Conservation (phyloP, 2,329 filamentous ascomycete species). For the Xylaria hypoxylon region DNA sequence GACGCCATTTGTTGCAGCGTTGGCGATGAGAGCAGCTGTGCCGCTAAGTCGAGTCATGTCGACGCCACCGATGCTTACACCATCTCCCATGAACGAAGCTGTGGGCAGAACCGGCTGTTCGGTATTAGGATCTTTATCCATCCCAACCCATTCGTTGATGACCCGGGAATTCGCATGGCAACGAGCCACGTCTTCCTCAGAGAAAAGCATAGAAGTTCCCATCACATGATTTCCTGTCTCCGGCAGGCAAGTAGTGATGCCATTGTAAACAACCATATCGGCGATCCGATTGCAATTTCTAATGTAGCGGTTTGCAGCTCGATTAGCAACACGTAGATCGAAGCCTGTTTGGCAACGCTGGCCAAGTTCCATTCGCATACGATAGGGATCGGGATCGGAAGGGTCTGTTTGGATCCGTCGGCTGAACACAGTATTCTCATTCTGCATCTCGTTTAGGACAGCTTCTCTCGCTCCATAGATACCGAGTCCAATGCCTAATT, state of each 20-base stretch:
- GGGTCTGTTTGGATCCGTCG: constrained; percentile 5
- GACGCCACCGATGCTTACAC: constrained; percentile 25
- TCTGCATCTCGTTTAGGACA: constrained; percentile 38
- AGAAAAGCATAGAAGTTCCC: constrained; percentile 27
- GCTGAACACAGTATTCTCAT: constrained; percentile 30
- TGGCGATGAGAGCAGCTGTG: constrained; percentile 31
- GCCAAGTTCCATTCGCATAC: constrained; percentile 28
- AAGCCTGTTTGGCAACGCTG: constrained; percentile 20
- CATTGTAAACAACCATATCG: constrained; percentile 24
- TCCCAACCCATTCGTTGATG: neutral
- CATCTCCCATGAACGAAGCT: constrained; percentile 19
- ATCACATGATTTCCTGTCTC: constrained; percentile 13
- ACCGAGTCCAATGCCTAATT: constrained; percentile 43
- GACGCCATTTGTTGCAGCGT: neutral
- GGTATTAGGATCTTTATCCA: constrained; percentile 5
- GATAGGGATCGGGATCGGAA: neutral
- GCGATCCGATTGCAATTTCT: neutral
- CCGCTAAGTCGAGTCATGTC: constrained; percentile 36
- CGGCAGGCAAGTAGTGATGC: constrained; percentile 27
- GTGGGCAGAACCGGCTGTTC: neutral
- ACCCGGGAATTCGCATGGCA: constrained; percentile 22
- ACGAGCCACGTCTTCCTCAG: constrained; percentile 16
- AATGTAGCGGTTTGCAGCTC: constrained; percentile 16
- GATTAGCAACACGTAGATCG: constrained; percentile 28
- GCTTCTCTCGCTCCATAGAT: constrained; percentile 31